A percentile compares a stretch with the other conserved stretches of the same genome.
These are phyloP conservation scores for Fistulinella cinereoalba DNA, from an alignment of 1,284 basidiomycete species.

Conservation along the genomic window DNA sequence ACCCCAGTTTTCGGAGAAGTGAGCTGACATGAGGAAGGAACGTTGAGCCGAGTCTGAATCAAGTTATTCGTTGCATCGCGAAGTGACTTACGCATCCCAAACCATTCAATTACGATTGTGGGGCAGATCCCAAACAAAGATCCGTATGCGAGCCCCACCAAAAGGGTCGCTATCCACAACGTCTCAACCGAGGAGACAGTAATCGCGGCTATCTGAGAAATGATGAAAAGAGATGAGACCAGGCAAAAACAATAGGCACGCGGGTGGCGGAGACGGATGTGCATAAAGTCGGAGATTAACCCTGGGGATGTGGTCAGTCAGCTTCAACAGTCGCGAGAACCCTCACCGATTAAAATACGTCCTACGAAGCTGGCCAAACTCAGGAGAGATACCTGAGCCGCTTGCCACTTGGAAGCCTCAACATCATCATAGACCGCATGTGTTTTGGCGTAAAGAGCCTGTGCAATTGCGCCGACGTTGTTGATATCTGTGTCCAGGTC, in stretches of 20 bases:
- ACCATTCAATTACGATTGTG: conserved; percentile 82
- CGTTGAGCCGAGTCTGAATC: not conserved
- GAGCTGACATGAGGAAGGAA: conserved; percentile 38
- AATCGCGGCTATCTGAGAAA: conserved; percentile 64
- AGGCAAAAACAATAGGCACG: conserved; percentile 71
- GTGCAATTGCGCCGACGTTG: conserved; percentile 91
- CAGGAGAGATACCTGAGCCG: conserved; percentile 81
- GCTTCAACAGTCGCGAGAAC: not conserved
- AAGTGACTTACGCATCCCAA: conserved; percentile 67
- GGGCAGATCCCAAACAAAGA: conserved; percentile 76
- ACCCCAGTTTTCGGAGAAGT: conserved; percentile 86
- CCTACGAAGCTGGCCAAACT: conserved; percentile 85
- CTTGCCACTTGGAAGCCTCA: conserved; percentile 74
- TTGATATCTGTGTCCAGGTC: conserved; percentile 92
- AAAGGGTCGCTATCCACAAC: conserved; percentile 74
- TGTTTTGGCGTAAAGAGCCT: conserved; percentile 74
- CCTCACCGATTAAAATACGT: conserved; percentile 69
- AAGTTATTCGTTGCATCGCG: no score
- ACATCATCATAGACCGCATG: conserved; percentile 62
- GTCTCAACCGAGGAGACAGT: conserved; percentile 55
- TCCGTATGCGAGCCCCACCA: conserved; percentile 77
- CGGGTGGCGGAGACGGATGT: conserved; percentile 57
- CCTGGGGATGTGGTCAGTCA: conserved; percentile 36
- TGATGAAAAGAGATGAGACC: conserved; percentile 63
- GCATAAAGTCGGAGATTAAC: conserved; percentile 71